Percentiles rank a stretch among this genome's conserved stretches.
phyloP scores from a whole-genome alignment of 768 basidiomycete genomes.

The Kwoniella heveanensis region DNA sequence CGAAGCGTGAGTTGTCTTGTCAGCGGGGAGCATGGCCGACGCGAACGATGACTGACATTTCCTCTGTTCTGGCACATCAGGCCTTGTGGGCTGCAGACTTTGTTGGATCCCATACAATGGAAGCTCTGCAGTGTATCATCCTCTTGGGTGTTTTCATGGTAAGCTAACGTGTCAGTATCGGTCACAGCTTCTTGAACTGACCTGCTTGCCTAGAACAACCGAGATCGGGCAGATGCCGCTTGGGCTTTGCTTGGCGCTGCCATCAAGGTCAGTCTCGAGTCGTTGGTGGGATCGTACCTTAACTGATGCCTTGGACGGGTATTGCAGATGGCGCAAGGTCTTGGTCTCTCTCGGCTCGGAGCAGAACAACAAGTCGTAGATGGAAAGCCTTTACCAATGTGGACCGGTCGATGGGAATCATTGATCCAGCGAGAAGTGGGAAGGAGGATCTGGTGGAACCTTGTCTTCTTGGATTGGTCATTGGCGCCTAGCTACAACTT shows the following conservation, averaged over 20 bases:
- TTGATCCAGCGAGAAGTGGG: conserved; percentile 56
- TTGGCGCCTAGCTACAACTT: conserved; percentile 55
- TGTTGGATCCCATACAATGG: conserved; percentile 49
- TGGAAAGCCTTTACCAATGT: conserved; percentile 47
- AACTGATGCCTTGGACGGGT: too few species aligned
- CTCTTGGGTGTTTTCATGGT: conserved; percentile 54
- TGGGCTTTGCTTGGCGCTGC: conserved; percentile 55
- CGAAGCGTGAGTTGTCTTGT: conserved; percentile 35
- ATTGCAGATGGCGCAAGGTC: conserved; percentile 55
- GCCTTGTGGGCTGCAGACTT: conserved; percentile 55
- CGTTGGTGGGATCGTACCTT: too few species aligned
- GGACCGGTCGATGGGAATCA: conserved; percentile 56
- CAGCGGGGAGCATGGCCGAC: too few species aligned
- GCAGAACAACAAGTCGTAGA: conserved; percentile 50
- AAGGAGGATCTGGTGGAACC: conserved; percentile 55
- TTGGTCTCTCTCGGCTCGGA: conserved; percentile 55
- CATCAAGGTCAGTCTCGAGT: conserved; percentile 49
- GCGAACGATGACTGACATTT: not conserved
- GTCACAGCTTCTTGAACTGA: not conserved
- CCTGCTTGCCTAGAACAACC: conserved; percentile 48
- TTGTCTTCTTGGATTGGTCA: conserved; percentile 57
- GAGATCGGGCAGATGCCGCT: conserved; percentile 55
- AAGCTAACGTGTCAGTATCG: conserved; percentile 1
- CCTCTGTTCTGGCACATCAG: not conserved
- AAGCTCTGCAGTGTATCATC: conserved; percentile 51